Evolutionary conservation across 805 yeast species (phyloP), one percentile per base, ranked within the genome.

Genomic region (Candida coleopterorum): DNA sequence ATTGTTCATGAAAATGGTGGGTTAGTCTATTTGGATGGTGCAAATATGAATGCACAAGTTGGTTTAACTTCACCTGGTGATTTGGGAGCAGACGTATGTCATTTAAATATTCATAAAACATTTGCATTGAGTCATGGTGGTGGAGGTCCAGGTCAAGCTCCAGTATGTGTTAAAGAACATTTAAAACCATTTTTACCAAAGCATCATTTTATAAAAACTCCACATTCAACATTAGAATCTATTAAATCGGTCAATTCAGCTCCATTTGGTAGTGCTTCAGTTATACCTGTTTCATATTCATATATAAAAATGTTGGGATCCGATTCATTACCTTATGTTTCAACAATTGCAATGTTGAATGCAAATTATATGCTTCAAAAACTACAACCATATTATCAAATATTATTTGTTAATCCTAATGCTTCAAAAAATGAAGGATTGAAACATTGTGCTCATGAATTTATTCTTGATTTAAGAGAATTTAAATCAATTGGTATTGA

Each of bases 61-160:
- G 98, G 98, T 10, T 72, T 93, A 42, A 90, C 97, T 0, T 85
- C 95, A 6, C 97, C 98, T 8, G 98, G 97, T 40, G 97, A 88
- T 55, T 68, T 93, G 49, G 97, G 97, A 36, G 97, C 97, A 9
- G 98, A 93, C 64, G 97, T 93, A 28, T 93, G 98, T 61, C 98
- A 93, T 55, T 74, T 93, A 68, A 93, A 93, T 60, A 72, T 93
- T 56, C 98, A 93, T 71, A 93, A 93, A 68, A 93, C 98, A 1
- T 93, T 93, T 70, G 88, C 97, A 31, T 87, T 93, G 54, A 94
- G 96, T 38, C 98, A 93, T 55, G 98, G 98, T 55, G 98, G 98
- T 56, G 98, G 98, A 58, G 98, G 98, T 29, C 98, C 98, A 28
- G 98, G 97, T 56, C 95, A 88, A 52, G 98, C 97, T 14, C 97